These are phyloP conservation scores for Passalora sequoiae DNA, from an alignment of 2,329 filamentous ascomycete species.

Conservation along the genomic window DNA sequence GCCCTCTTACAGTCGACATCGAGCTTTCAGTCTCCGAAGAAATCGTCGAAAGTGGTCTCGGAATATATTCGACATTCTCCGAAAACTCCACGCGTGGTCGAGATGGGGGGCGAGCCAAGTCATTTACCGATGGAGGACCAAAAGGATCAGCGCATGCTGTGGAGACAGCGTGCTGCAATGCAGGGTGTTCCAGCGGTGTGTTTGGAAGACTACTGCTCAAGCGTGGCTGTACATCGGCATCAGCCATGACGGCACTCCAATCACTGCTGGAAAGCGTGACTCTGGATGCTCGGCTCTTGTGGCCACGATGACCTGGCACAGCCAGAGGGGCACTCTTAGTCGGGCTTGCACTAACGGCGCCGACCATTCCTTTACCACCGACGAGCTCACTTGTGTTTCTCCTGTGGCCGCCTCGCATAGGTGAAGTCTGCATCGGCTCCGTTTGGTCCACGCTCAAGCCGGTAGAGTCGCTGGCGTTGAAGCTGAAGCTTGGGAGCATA, in stretches of 20 bases:
- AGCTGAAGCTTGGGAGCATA: slow-evolving; percentile 44
- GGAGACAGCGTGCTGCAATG: background rate
- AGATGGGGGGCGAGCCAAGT: slow-evolving; percentile 38
- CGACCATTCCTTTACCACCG: slow-evolving; percentile 59
- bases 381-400: slow-evolving; percentile 84
- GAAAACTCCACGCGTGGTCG: slow-evolving; percentile 74
- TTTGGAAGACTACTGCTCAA: slow-evolving; percentile 30
- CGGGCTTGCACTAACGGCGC: slow-evolving; percentile 62
- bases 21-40: slow-evolving; percentile 82
- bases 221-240: slow-evolving; percentile 32
- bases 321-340: slow-evolving; percentile 49
- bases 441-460: slow-evolving; percentile 28
- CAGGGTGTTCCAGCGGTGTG: slow-evolving; percentile 32
- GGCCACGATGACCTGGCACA: slow-evolving; percentile 4
- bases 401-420: slow-evolving; percentile 54
- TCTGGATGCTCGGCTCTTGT: slow-evolving; percentile 38
- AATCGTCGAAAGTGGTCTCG: slow-evolving; percentile 73
- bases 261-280: slow-evolving; percentile 68
- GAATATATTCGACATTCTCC: slow-evolving; percentile 77
- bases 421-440: slow-evolving; percentile 37
- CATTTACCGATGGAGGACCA: slow-evolving; percentile 22
- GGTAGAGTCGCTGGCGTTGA: slow-evolving; percentile 43
- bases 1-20: slow-evolving; percentile 61
- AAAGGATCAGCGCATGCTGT: background rate
- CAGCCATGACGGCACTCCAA: slow-evolving; percentile 60